Evolutionary conservation across 2,329 filamentous ascomycete genomes (phyloP).

Genomic region (Bipolaris gigantea): DNA sequence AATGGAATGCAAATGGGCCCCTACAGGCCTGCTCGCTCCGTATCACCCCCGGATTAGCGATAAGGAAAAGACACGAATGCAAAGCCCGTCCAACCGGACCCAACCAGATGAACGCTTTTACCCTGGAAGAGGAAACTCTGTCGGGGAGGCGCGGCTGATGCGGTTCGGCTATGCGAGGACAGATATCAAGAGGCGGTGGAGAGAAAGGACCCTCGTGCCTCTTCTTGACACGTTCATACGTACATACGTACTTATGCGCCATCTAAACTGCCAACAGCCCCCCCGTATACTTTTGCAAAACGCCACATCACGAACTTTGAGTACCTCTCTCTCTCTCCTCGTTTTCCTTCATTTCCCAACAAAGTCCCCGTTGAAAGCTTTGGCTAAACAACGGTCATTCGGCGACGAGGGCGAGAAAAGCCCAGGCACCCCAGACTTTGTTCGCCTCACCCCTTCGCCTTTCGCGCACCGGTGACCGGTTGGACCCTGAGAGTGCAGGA

Average conservation of each 20-base stretch:
- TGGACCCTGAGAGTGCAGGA: constrained; percentile 5
- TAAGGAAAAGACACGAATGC: background rate
- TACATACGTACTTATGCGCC: background rate
- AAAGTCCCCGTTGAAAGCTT: no score
- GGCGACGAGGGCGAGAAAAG: background rate
- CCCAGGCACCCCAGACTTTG: constrained; percentile 5
- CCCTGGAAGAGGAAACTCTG: background rate
- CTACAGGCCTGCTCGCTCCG: background rate
- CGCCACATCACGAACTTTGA: background rate
- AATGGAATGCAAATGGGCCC: background rate
- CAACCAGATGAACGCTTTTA: background rate
- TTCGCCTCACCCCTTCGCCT: background rate
- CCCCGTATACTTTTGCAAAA: background rate
- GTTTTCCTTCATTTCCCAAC: background rate
- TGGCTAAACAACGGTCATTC: background rate
- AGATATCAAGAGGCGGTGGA: background rate
- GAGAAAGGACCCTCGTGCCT: background rate
- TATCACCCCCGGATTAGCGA: constrained; percentile 6
- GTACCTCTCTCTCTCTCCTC: background rate
- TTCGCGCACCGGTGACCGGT: constrained; percentile 1
- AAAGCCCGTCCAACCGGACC: background rate
- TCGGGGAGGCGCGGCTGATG: background rate
- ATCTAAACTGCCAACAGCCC: background rate
- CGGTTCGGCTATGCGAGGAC: background rate
- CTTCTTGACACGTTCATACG: background rate